phyloP scores from a whole-genome alignment of 805 yeast species.

The Suhomyces prunicola region DNA sequence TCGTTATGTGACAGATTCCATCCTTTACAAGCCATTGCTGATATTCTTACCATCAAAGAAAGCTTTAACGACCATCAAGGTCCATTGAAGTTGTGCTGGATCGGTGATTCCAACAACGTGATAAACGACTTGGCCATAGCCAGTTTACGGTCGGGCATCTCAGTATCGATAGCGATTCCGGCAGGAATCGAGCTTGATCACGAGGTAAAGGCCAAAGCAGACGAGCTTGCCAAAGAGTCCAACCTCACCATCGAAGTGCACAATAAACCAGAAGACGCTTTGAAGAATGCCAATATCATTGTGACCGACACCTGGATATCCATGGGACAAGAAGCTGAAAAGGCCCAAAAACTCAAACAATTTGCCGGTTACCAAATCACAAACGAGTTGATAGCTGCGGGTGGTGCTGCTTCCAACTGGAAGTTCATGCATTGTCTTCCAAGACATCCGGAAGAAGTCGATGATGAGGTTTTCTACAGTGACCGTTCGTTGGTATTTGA shows the following conservation, averaged over 20 bases:
- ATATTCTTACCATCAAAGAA: constrained; percentile 82
- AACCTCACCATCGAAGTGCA: constrained; percentile 47
- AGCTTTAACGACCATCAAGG: constrained; percentile 56
- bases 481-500: constrained; percentile 78
- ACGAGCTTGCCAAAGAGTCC: constrained; percentile 47
- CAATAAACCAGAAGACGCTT: constrained; percentile 74
- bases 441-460: constrained; percentile 90
- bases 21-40: constrained; percentile 94
- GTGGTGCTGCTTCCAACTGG: constrained; percentile 64
- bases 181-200: constrained; percentile 60
- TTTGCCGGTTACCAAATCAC: constrained; percentile 87
- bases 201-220: constrained; percentile 53
- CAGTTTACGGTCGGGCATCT: constrained; percentile 76
- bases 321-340: constrained; percentile 94
- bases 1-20: constrained; percentile 91
- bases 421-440: constrained; percentile 98
- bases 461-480: constrained; percentile 88
- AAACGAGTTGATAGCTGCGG: constrained; percentile 53
- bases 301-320: constrained; percentile 98
- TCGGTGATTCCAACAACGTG: constrained; percentile 96
- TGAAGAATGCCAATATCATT: constrained; percentile 69
- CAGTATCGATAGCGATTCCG: constrained; percentile 84
- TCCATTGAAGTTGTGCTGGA: constrained; percentile 78
- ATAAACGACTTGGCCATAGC: constrained; percentile 92
- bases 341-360: constrained; percentile 65